Base-by-base conservation (phyloP, 257 asterid species). In the Fraxinus anomala region DNA sequence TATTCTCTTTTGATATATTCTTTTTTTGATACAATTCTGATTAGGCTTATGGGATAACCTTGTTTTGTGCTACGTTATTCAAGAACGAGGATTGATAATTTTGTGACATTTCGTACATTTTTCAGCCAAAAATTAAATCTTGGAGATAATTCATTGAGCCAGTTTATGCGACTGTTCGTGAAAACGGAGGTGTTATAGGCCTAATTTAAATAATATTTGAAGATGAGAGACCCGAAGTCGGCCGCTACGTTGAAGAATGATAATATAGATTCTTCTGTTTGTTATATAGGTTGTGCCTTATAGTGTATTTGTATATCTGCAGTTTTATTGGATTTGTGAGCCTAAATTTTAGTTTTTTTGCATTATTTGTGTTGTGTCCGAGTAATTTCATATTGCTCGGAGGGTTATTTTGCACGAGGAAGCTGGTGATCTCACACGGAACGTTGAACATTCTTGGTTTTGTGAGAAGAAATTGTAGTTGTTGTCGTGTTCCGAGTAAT, bases 341-440 rank as follows among this genome's bases (percentile, higher is more conserved):
- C 75, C 67, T 36, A 68, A 68, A 49, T 73, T 80, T 75, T 73
- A 51, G 26, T 77, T 77, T 78, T 51, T 26, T 63, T 63, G 36
- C 34, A 23, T 63, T 63, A 26, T 26, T 63, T 19, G 34, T 26
- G 83, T 78, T 81, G 86, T 76, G 51, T 77, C 91, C 87, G 88
- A 86, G 96, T 87, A 73, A 89, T 82, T 76, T 21, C 28, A 73
- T 67, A 82, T 92, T 84, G 84, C 90, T 92, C 86, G 91, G 92
- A 85, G 88, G 86, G 80, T 71, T 84, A 42, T 74, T 83, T 79
- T 70, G 75, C 70, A 31, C 73, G 66, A 84, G 79, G 77, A 84
- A 90, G 87, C 92, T 92, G 93, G 96, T 91, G 88, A 87, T 85
- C 80, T 86, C 79, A 83, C 84, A 83, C 80, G 74, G 80, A 84